phyloP scores from a whole-genome alignment of 2,329 filamentous ascomycete species.

The Zymoseptoria tritici region DNA sequence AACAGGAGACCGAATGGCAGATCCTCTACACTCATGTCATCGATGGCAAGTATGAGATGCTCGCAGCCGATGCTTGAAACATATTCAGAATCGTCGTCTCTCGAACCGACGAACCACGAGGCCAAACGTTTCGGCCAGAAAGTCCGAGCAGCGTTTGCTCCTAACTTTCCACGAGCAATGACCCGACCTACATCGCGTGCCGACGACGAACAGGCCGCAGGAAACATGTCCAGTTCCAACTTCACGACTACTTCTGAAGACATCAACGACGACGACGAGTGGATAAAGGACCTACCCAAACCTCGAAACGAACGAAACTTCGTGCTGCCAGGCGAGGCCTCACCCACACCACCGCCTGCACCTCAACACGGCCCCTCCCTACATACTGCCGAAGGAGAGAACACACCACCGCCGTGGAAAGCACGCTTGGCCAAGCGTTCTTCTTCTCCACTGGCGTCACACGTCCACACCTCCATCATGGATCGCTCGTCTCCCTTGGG shows the following conservation, averaged over 20 bases:
- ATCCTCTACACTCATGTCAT: conserved; percentile 14
- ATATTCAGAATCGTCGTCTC: conserved; percentile 25
- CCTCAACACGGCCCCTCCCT: conserved; percentile 9
- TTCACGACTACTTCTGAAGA: conserved; percentile 13
- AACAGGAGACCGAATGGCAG: conserved; percentile 12
- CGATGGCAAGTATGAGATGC: conserved; percentile 14
- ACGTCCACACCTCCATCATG: conserved; percentile 3
- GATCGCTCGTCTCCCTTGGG: conserved; percentile 1
- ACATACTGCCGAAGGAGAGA: conserved; percentile 1
- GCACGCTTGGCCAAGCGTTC: conserved; percentile 15
- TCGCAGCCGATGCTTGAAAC: conserved; percentile 13
- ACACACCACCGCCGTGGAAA: conserved; percentile 10
- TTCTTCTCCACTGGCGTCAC: conserved; percentile 20
- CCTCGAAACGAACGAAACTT: conserved; percentile 26
- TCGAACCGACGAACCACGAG: conserved; percentile 23
- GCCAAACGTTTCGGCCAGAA: conserved; percentile 21
- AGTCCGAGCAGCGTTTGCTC: conserved; percentile 22
- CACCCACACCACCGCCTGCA: conserved; percentile 26
- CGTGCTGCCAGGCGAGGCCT: conserved; percentile 29
- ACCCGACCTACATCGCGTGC: conserved; percentile 17
- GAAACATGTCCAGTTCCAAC: conserved; percentile 12
- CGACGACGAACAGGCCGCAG: conserved; percentile 14
- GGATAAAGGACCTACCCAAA: conserved; percentile 20
- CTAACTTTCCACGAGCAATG: conserved; percentile 25
- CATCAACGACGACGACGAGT: conserved; percentile 12